Evolutionary conservation across 768 basidiomycete genomes (phyloP), one percentile per base, ranked within the genome.

Genomic region (Boletus rubescentipes): DNA sequence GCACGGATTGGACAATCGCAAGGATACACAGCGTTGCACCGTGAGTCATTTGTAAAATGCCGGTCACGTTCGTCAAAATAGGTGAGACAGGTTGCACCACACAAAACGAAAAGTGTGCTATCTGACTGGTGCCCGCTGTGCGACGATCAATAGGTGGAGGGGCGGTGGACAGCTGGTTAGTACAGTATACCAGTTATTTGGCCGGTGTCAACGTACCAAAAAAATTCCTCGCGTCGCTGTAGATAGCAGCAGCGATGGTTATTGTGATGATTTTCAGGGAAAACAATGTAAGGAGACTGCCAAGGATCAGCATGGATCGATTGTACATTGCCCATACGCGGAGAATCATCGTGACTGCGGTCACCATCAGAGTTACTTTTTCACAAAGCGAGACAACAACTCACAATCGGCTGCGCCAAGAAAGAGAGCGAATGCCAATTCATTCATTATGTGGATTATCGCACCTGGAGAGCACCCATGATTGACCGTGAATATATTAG

Each of bases 321-420:
- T 20, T n/a, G 9, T 51, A 51, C 18, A 51, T 52, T 11, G 36
- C 43, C 20, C 37, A 46, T 21, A 52, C 31, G 8, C 51, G 41
- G 14, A 58, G 57, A 15, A 49, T 54, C 26, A 48, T 57, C 5
- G 18, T 29, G 2, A 20, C 56, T 57, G 26, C 10, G 3, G 3
- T 18, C 21, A 43, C 2, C 2, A 15, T 44, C 14, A 16, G 14
- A 35, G 15, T 38, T 9, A 1, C 3, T 8, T 30, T 2, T 31
- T 26, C 11, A 10, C n/a, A 18, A 38, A 16, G 2, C 20, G 30
- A 21, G 1, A 11, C 23, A 12, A 15, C 5, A n/a, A 57, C 55
- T 39, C 16, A 57, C 55, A 29, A n/a, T 57, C 46, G 9, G 57
- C 51, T 14, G 48, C 44, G 9, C 14, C 23, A 15, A 54, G 2